Conservation (phyloP, 495 filamentous ascomycete genomes). For the Aspergillus coremiiformis region DNA sequence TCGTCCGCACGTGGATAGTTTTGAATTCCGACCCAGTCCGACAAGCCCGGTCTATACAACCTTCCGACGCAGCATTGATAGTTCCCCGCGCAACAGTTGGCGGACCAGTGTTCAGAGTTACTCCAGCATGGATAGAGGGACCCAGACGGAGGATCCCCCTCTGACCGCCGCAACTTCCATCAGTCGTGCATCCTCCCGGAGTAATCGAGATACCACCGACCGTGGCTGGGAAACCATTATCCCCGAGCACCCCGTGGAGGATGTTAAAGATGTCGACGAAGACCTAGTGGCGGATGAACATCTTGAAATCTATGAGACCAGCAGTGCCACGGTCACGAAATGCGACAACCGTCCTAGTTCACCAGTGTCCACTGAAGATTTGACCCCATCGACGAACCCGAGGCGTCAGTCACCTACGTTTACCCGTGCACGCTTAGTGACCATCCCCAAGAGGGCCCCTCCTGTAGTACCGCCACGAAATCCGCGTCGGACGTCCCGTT, state of each 20-base stretch:
- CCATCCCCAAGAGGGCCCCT: conserved; percentile 61
- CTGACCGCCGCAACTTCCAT: conserved; percentile 40
- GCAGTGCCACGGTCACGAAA: conserved; percentile 38
- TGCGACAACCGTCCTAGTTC: conserved; percentile 45
- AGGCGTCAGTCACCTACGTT: conserved; percentile 44
- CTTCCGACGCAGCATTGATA: conserved; percentile 66
- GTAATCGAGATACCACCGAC: conserved; percentile 34
- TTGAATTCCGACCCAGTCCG: conserved; percentile 71
- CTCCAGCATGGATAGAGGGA: conserved; percentile 50
- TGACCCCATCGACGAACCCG: conserved; percentile 34
- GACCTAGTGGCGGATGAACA: conserved; percentile 23
- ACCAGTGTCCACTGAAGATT: conserved; percentile 41
- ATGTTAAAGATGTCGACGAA: conserved; percentile 22
- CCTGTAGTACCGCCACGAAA: conserved; percentile 58
- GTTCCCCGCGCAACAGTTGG: conserved; percentile 50
- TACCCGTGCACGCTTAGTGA: conserved; percentile 57
- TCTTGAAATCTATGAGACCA: conserved; percentile 38
- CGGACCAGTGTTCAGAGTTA: conserved; percentile 54
- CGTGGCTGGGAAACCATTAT: conserved; percentile 30
- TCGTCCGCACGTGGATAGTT: conserved; percentile 63
- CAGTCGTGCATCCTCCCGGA: conserved; percentile 41
- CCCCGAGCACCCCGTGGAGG: conserved; percentile 27
- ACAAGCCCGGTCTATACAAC: conserved; percentile 66
- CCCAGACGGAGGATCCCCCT: conserved; percentile 49
- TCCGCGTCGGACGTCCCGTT: conserved; percentile 38